phyloP scores from a whole-genome alignment of 1,139 yeast genomes.

The Taphrina confusa region DNA sequence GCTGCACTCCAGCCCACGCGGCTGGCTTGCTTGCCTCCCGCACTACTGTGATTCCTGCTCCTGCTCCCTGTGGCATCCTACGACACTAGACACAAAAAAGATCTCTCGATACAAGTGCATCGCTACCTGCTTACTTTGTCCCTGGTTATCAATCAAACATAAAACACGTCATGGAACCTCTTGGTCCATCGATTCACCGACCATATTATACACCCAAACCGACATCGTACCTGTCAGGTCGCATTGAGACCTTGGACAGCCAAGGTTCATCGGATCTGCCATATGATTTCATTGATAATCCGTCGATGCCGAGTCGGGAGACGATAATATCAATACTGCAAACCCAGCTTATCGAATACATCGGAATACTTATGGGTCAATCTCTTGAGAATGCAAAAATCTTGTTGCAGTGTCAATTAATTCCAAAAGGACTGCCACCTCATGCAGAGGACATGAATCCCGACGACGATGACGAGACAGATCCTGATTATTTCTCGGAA shows the following conservation, averaged over 20 bases:
- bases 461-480: slow-evolving; percentile 55
- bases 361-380: slow-evolving; percentile 55
- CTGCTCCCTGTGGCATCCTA: too few relatives aligned
- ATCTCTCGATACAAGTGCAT: too few relatives aligned
- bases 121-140: too few relatives aligned
- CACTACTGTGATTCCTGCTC: too few relatives aligned
- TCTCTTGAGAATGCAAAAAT: slow-evolving; percentile 86
- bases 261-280: slow-evolving; percentile 11
- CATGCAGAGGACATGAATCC: slow-evolving; percentile 40
- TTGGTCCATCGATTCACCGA: slow-evolving; percentile 19
- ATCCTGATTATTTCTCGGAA: slow-evolving; percentile 41
- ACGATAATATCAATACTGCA: slow-evolving; percentile 10
- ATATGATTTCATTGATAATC: slow-evolving; percentile 27
- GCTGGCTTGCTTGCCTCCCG: too few relatives aligned
- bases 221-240: slow-evolving; percentile 13
- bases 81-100: too few relatives aligned
- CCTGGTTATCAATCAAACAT: too few relatives aligned
- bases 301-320: slow-evolving; percentile 14
- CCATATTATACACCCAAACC: slow-evolving; percentile 26
- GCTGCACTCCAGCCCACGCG: too few relatives aligned
- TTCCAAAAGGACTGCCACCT: slow-evolving; percentile 36
- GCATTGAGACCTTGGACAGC: neutral
- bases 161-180: slow-evolving; percentile 16
- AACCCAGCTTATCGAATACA: slow-evolving; percentile 16
- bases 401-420: slow-evolving; percentile 61